These are phyloP conservation scores for Puccinia triticina DNA, from an alignment of 1,284 basidiomycete genomes.

Conservation along the genomic window DNA sequence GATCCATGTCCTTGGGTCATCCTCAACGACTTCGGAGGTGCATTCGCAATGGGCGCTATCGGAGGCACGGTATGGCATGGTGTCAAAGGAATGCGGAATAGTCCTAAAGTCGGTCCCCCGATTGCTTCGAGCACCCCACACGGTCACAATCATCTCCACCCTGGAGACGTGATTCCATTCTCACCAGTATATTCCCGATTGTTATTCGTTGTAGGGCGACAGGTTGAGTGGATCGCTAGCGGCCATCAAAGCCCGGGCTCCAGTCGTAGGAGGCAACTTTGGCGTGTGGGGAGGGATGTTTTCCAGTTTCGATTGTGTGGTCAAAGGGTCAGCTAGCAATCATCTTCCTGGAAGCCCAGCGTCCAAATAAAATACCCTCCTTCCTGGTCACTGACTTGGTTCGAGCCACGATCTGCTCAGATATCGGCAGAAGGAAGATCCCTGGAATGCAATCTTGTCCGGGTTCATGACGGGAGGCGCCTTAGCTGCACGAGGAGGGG, in stretches of 20 bases:
- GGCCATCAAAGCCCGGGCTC: conserved; percentile 96
- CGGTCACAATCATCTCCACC: background rate
- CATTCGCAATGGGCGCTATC: conserved; percentile 88
- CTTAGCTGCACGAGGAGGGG: conserved; percentile 92
- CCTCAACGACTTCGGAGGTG: conserved; percentile 96
- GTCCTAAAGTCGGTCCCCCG: conserved; percentile 73
- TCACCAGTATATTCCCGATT: background rate
- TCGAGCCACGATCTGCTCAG: background rate
- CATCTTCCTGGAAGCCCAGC: too few relatives aligned
- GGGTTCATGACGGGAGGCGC: conserved; percentile 98
- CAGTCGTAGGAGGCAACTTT: conserved; percentile 96
- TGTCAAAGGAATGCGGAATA: conserved; percentile 96
- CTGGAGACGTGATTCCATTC: background rate
- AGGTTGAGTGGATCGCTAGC: conserved; percentile 89
- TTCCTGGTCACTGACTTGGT: background rate
- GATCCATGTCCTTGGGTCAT: conserved; percentile 86
- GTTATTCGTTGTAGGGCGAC: conserved; percentile 70
- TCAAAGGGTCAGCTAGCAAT: conserved; percentile 72
- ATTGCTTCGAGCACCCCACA: background rate
- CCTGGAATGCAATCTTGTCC: conserved; percentile 98
- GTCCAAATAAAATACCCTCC: background rate
- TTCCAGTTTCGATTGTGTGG: conserved; percentile 94
- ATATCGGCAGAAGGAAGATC: conserved; percentile 94
- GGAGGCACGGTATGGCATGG: conserved; percentile 99
- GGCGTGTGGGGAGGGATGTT: conserved; percentile 93